These are phyloP conservation scores for Fusarium sp. DNA, from an alignment of 2,329 filamentous ascomycete genomes.

Conservation along the genomic window DNA sequence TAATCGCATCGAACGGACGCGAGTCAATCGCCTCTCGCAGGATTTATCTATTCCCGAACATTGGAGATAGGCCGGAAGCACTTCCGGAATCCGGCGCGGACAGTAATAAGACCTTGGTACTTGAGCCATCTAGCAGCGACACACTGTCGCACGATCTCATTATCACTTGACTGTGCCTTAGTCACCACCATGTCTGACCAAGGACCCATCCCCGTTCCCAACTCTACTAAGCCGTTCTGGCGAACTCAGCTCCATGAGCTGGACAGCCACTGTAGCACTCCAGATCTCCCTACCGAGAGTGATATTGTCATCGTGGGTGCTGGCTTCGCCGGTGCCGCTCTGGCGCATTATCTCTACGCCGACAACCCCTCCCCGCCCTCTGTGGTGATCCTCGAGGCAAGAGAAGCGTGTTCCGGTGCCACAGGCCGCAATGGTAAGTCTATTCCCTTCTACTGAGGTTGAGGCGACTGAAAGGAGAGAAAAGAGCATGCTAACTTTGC, in stretches of 20 bases:
- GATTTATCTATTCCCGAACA: neutral
- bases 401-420: neutral
- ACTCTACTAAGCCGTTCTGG: neutral
- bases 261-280: neutral
- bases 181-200: neutral
- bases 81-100: neutral
- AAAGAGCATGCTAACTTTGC: neutral
- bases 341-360: neutral
- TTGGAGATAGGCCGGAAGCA: neutral
- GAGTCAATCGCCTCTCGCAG: neutral
- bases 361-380: neutral
- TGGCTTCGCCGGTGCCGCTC: neutral
- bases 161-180: neutral
- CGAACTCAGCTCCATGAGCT: neutral
- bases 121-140: neutral
- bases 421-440: neutral
- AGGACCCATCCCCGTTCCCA: neutral
- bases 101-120: neutral
- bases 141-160: neutral
- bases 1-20: neutral
- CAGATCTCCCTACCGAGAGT: neutral
- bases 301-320: neutral
- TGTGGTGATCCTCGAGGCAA: neutral
- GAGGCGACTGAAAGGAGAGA: neutral
- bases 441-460: neutral